These are phyloP conservation scores for Acrasis kona DNA, from an alignment of 78 protist species.

Conservation along the genomic window DNA sequence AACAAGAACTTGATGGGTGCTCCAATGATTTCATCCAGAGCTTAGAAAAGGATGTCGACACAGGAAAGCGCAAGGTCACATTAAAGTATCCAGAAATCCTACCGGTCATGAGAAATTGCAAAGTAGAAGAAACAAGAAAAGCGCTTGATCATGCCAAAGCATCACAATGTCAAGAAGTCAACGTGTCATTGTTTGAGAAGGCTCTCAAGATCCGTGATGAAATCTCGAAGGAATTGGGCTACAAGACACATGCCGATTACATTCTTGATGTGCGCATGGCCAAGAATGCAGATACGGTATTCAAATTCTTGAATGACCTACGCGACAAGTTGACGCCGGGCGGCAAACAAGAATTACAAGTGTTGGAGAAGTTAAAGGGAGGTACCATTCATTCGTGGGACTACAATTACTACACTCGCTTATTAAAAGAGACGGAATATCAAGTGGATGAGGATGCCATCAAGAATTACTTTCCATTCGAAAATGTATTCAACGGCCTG, in stretches of 20 bases:
- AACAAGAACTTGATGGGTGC: conserved; percentile 44
- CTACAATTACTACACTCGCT: conserved; percentile 12
- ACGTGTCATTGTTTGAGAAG: conserved; percentile 20
- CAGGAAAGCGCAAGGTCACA: conserved; percentile 19
- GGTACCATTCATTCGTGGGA: conserved; percentile 34
- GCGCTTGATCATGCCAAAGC: conserved; percentile 6
- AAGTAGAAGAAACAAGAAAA: conserved; percentile 5
- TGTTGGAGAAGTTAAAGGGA: too few species aligned
- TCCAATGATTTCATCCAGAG: conserved; percentile 32
- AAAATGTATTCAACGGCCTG: conserved; percentile 15
- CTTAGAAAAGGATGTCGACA: conserved; percentile 14
- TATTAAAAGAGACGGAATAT: conserved; percentile 23
- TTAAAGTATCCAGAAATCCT: conserved; percentile 52
- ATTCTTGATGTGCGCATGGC: conserved; percentile 31
- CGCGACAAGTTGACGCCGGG: not conserved
- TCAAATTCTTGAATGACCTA: not conserved
- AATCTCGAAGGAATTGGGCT: conserved; percentile 41
- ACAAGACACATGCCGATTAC: conserved; percentile 15
- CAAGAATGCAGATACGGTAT: not conserved
- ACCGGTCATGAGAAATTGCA: conserved; percentile 39
- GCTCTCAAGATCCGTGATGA: conserved; percentile 6
- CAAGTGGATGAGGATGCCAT: conserved; percentile 28
- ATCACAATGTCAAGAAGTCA: conserved; percentile 2
- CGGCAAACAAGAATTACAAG: not conserved
- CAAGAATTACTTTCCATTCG: conserved; percentile 39